Percentiles rank a stretch among this genome's conserved stretches.
These are phyloP conservation scores for Talaromyces sp. DNA, from an alignment of 2,329 filamentous ascomycete genomes.

Conservation along the genomic window DNA sequence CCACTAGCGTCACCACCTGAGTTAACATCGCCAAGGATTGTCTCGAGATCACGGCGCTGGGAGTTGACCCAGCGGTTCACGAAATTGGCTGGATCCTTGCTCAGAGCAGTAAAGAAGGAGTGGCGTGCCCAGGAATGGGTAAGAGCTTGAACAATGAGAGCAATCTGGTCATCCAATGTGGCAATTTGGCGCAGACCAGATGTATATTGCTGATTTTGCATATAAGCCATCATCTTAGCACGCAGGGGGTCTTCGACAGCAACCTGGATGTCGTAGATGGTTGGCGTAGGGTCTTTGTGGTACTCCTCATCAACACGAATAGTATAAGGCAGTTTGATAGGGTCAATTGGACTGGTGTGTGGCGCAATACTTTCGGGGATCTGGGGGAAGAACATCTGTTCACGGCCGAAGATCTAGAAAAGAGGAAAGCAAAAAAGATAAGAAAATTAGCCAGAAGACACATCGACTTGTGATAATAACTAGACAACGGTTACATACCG, in stretches of 20 bases:
- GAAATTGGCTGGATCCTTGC: slow-evolving; percentile 81
- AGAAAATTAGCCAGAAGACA: not conserved
- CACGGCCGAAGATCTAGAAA: slow-evolving; percentile 69
- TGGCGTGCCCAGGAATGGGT: slow-evolving; percentile 87
- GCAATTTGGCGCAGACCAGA: slow-evolving; percentile 75
- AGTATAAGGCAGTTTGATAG: slow-evolving; percentile 84
- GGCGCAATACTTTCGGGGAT: slow-evolving; percentile 77
- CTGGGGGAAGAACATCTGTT: slow-evolving; percentile 81
- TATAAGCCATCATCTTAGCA: slow-evolving; percentile 64
- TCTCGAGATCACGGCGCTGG: slow-evolving; percentile 86
- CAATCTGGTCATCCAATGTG: slow-evolving; percentile 80
- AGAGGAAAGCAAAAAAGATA: slow-evolving; percentile 3
- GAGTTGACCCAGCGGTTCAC: slow-evolving; percentile 85
- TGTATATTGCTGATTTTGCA: slow-evolving; percentile 70
- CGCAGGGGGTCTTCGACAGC: slow-evolving; percentile 80
- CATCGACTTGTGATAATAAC: too few species aligned
- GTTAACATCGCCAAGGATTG: slow-evolving; percentile 80
- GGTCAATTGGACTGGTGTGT: slow-evolving; percentile 78
- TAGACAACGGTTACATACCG: slow-evolving; percentile 63
- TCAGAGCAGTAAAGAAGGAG: slow-evolving; percentile 77
- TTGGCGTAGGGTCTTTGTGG: slow-evolving; percentile 72
- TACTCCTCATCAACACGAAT: slow-evolving; percentile 89
- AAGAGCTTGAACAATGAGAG: slow-evolving; percentile 79
- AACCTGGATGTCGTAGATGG: slow-evolving; percentile 88
- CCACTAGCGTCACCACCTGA: slow-evolving; percentile 55